These are phyloP conservation scores for Biancaea sappan DNA, from an alignment of 306 rosid species.

Conservation along the genomic window DNA sequence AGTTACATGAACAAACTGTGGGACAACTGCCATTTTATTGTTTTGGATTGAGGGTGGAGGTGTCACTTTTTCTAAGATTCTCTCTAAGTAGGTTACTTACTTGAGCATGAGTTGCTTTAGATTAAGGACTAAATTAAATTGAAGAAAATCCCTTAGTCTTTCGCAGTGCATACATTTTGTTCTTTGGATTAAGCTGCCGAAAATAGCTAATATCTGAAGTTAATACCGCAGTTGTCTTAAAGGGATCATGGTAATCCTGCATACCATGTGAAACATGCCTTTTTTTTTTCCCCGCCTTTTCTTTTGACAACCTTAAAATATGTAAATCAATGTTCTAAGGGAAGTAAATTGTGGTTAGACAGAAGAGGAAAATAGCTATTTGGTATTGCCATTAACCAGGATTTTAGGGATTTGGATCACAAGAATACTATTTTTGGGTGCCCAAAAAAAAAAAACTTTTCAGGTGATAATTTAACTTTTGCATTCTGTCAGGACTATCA, in stretches of 20 bases:
- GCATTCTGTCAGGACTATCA: constrained; percentile 70
- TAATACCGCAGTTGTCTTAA: constrained; percentile 13
- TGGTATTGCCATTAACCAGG: neutral
- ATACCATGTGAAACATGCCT: neutral
- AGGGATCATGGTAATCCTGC: constrained; percentile 2
- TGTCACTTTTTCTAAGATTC: neutral
- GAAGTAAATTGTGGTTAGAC: neutral
- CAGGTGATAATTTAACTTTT: constrained; percentile 25
- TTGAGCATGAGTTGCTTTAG: neutral
- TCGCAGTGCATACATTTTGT: neutral
- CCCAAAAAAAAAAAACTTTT: neutral
- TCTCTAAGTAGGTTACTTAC: neutral
- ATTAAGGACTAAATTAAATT: constrained; percentile 2
- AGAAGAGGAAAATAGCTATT: neutral
- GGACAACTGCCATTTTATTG: neutral
- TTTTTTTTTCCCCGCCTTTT: constrained; percentile 10
- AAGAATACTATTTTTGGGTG: constrained; percentile 16
- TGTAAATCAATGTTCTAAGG: constrained; percentile 22
- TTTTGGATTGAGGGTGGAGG: constrained; percentile 21
- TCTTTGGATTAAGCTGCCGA: neutral
- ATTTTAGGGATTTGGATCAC: neutral
- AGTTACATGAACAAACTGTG: constrained; percentile 32
- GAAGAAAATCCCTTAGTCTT: constrained; percentile 14
- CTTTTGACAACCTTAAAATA: constrained; percentile 8
- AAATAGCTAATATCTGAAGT: constrained; percentile 16